These are phyloP conservation scores for Anthoceros angustus DNA, from an alignment of 225 moss, liverwort and hornwort species.

Conservation along the genomic window DNA sequence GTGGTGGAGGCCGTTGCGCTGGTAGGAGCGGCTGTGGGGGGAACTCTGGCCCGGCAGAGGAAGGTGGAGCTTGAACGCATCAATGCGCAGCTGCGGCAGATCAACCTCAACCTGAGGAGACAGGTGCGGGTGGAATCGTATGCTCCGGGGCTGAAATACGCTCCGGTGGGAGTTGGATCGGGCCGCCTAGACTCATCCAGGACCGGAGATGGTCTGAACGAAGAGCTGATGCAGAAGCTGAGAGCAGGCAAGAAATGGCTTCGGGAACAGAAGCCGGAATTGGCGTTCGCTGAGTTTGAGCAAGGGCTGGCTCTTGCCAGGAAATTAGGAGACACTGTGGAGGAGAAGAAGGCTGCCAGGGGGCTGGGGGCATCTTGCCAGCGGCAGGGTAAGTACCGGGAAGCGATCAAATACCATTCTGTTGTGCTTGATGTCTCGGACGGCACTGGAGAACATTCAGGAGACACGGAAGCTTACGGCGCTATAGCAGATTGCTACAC, in stretches of 20 bases:
- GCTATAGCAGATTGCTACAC: conserved; percentile 95
- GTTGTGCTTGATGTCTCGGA: conserved; percentile 56
- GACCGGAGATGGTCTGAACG: conserved; percentile 33
- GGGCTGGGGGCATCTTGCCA: conserved; percentile 92
- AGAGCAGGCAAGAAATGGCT: conserved; percentile 74
- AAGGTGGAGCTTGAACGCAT: conserved; percentile 74
- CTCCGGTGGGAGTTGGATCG: conserved; percentile 42
- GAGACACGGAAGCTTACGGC: conserved; percentile 91
- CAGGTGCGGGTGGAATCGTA: conserved; percentile 89
- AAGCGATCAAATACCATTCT: conserved; percentile 76
- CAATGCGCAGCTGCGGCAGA: conserved; percentile 81
- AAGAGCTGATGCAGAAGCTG: conserved; percentile 36
- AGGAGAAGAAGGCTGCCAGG: conserved; percentile 90
- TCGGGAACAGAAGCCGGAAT: conserved; percentile 56
- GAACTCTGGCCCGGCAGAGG: conserved; percentile 77
- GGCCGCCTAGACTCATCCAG: conserved; percentile 30
- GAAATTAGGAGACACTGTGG: conserved; percentile 45
- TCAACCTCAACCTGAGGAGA: conserved; percentile 69
- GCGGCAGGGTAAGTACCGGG: conserved; percentile 74
- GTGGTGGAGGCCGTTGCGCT: conserved; percentile 45
- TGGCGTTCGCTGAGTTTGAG: conserved; percentile 59
- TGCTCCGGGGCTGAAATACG: conserved; percentile 86
- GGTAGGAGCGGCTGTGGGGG: conserved; percentile 63
- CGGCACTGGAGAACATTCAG: conserved; percentile 51
- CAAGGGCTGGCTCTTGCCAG: conserved; percentile 41